Conservation (phyloP, 148 eudicot genomes). For the Polygonum maritimum region DNA sequence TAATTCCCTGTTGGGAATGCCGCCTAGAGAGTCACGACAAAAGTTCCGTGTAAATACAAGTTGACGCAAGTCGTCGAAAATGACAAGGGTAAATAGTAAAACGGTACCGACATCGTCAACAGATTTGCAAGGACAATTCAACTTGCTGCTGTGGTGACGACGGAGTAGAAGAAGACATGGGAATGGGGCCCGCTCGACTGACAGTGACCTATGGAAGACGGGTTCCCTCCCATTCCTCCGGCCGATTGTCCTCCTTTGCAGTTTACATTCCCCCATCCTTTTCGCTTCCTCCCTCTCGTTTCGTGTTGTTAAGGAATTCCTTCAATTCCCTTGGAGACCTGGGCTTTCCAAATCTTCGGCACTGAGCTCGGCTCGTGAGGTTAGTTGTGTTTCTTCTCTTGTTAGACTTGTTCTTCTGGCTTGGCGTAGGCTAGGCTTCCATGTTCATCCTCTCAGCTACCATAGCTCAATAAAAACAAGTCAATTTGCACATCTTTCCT, state of each 20-base stretch:
- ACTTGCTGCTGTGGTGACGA: not conserved
- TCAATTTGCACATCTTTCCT: constrained; percentile 4
- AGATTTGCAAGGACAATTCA: not conserved
- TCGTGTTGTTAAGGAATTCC: not conserved
- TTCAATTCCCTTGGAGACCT: not conserved
- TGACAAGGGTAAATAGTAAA: too few relatives aligned
- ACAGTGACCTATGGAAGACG: not conserved
- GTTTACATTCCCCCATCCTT: not conserved
- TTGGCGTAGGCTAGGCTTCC: not conserved
- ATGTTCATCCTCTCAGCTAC: not conserved
- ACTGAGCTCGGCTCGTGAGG: not conserved
- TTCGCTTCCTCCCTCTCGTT: not conserved
- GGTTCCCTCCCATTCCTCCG: not conserved
- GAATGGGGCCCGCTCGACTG: not conserved
- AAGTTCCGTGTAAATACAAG: too few relatives aligned
- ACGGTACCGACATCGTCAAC: too few relatives aligned
- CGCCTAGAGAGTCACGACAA: too few relatives aligned
- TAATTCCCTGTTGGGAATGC: too few relatives aligned
- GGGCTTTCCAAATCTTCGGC: not conserved
- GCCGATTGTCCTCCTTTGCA: not conserved
- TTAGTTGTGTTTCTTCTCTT: not conserved
- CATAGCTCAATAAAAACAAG: not conserved
- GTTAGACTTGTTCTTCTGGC: not conserved
- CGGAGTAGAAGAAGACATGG: not conserved
- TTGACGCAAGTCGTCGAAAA: too few relatives aligned